These are phyloP conservation scores for Solanum arcanum DNA, from an alignment of 257 asterid species.

Conservation along the genomic window DNA sequence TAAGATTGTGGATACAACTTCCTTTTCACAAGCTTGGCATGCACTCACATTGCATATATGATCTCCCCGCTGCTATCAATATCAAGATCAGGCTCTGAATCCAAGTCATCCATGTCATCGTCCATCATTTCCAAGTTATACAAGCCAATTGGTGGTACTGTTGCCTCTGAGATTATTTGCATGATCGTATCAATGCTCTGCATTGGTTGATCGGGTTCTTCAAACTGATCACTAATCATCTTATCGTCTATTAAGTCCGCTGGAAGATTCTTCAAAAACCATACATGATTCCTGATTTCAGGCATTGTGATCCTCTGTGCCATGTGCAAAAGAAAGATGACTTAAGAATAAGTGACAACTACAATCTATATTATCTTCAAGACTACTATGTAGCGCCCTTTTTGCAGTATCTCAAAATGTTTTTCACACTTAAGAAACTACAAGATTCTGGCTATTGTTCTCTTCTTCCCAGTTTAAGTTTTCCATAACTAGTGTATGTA, in stretches of 20 bases:
- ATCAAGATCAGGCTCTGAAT: conserved; percentile 86
- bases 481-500: not conserved
- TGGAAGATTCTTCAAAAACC: conserved; percentile 91
- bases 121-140: conserved; percentile 69
- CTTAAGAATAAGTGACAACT: not conserved
- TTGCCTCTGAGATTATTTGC: conserved; percentile 93
- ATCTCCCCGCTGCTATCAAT: conserved; percentile 97
- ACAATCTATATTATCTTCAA: not conserved
- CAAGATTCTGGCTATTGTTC: not conserved
- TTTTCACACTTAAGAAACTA: not conserved
- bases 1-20: not conserved
- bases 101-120: conserved; percentile 79
- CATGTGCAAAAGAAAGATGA: not conserved
- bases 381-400: not conserved
- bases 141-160: conserved; percentile 76
- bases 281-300: conserved; percentile 56
- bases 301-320: conserved; percentile 77
- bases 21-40: not conserved
- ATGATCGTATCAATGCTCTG: conserved; percentile 74
- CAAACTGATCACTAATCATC: conserved; percentile 43
- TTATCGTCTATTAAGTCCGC: conserved; percentile 77
- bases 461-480: not conserved
- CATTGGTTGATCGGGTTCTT: conserved; percentile 89
- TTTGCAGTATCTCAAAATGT: not conserved
- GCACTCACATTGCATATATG: conserved; percentile 62